Base-by-base conservation (phyloP, 352 stramenopile genomes). In the Pythium pyrilobum region DNA sequence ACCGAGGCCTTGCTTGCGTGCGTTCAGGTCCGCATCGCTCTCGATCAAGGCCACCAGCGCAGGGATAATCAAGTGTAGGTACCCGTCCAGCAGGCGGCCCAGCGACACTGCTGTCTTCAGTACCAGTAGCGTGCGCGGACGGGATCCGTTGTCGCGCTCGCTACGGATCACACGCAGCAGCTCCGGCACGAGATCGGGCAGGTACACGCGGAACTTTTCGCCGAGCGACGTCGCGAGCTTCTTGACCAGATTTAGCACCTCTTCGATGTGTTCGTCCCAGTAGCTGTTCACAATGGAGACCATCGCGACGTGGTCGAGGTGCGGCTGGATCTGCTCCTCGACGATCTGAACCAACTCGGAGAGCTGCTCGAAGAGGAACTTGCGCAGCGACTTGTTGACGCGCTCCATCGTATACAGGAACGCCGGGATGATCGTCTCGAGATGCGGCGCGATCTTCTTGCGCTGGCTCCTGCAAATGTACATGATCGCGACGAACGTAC, bases 391-490 rank as follows among this genome's bases (percentile, higher is more conserved):
- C 11, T 70, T 68, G 50, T 95, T 92, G 24, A 89, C 82, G 45
- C 79, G 84, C 50, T 94, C 83, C 61, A 99, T 88, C 25, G 96
- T 96, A 47, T 95, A 84, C 38, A 99, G 67, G 47, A 99, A 98
- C 33, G 98, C 94, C 24, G 97, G 97, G 25, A 99, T 94, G 66
- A 99, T 98, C 38, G 96, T 90, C 50, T 96, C 87, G 21, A 99
- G 72, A 63, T 98, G 98, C 16, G 86, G 87, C 10, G 96, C 93
- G 59, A 97, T 97, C 28, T 86, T 83, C 34, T 97, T 81, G 0
- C 94, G 91, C 31, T 99, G 84, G 41, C 84, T 95, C 66, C 98
- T 96, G 74, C 98, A 99, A 59, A 99, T 98, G 61, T 98, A 98
- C 82, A 98, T 99, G 45, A 99, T 94, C 18, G 97, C 95, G 44